These are phyloP conservation scores for Bullera alba DNA, from an alignment of 768 basidiomycete species.

Conservation along the genomic window DNA sequence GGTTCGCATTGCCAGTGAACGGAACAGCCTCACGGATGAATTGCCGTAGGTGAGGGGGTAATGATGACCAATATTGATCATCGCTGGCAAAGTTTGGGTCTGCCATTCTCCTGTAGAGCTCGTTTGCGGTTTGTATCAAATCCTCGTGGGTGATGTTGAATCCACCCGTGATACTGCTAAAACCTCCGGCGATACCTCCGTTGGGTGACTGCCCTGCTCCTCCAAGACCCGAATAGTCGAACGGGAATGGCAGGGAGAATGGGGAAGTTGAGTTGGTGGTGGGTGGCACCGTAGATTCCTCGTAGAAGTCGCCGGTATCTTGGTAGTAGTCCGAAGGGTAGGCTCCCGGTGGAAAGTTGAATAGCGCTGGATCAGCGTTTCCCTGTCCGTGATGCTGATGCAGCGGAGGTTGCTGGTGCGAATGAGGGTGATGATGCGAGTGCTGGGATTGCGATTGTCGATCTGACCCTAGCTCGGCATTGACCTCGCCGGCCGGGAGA, in stretches of 20 bases:
- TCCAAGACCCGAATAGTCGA: conserved; percentile 23
- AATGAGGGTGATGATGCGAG: conserved; percentile 6
- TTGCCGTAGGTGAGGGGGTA: conserved; percentile 62
- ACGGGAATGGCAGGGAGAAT: conserved; percentile 24
- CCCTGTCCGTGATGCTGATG: not conserved
- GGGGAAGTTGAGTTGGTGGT: conserved; percentile 2
- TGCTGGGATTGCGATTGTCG: not conserved
- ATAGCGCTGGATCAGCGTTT: conserved; percentile 20
- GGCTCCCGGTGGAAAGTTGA: conserved; percentile 26
- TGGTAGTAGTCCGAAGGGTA: conserved; percentile 29
- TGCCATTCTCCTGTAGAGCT: conserved; percentile 56
- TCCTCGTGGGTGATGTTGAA: conserved; percentile 53
- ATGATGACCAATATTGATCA: conserved; percentile 63
- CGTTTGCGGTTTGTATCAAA: conserved; percentile 57
- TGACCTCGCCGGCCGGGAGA: conserved; percentile 3
- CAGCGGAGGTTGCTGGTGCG: not conserved
- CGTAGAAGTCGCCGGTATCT: conserved; percentile 26
- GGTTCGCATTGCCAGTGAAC: conserved; percentile 26
- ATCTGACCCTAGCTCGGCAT: conserved; percentile 3
- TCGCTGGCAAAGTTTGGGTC: conserved; percentile 51
- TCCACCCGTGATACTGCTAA: not conserved
- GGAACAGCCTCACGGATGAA: conserved; percentile 57
- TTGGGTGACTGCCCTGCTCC: not conserved
- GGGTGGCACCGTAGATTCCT: conserved; percentile 2
- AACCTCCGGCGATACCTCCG: not conserved